Evolutionary conservation across 139 green algal species (phyloP), one percentile per base, ranked within the genome.

Genomic region (Pedinophyceae sp.): DNA sequence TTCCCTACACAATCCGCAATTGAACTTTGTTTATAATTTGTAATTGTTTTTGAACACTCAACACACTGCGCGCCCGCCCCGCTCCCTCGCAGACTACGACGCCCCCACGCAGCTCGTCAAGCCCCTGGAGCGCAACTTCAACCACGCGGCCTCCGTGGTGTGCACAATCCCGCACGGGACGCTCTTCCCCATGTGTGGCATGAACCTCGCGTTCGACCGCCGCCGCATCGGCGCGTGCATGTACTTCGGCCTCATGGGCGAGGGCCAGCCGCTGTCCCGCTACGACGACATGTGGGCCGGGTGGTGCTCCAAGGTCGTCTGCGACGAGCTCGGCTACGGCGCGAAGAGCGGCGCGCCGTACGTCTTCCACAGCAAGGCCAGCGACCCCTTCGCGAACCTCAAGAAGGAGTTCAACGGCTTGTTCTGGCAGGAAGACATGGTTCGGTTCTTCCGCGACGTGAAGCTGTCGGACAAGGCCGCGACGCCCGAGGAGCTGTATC

Each of bases 201-300:
- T 96, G 86, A 96, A 96, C 73, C 78, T 96, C 51, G 81, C 78
- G 6, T 96, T 96, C 60, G 75, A 96, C 72, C 63, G 88, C 3
- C 58, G 34, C 34, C 10, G 13, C 10, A 58, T 61, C 26, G 57
- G 46, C 15, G 22, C 43, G 16, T 49, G 19, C 24, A 48, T 56
- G 24, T 57, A 55, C 57, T 97, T 97, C 69, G 88, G 88, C 0
- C 79, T 97, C 10, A 94, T 94, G 87, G 89, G 87, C 10, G 85
- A 97, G 61, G 88, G 89, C 18, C 88, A 95, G 73, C 87, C 89
- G 7, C 85, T 93, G 57, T 85, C 87, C 10, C 73, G 89, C 6
- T 97, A 96, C 55, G 87, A 93, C 38, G 88, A 97, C 71, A 97
- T 97, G 89, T 97, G 89, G 89, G 88, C 88, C 0, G 88, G 88